Conservation (phyloP, 2,329 filamentous ascomycete genomes). For the Fusarium sp. region DNA sequence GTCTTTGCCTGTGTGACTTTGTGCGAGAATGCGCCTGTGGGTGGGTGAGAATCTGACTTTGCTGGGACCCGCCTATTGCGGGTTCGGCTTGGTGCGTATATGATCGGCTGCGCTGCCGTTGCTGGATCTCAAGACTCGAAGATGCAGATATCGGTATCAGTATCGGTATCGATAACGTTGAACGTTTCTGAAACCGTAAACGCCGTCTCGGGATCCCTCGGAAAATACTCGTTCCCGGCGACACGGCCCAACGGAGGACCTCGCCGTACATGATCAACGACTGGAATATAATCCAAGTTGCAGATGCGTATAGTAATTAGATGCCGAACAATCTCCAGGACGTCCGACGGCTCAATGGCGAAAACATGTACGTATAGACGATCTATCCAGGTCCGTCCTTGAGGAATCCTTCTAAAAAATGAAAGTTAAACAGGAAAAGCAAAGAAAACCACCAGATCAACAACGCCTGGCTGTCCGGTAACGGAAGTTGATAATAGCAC, state of each 20-base stretch:
- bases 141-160: constrained; percentile 16
- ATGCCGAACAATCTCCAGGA: constrained; percentile 44
- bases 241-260: constrained; percentile 39
- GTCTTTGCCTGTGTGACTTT: constrained; percentile 35
- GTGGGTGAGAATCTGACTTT: constrained; percentile 39
- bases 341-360: constrained; percentile 28
- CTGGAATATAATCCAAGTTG: constrained; percentile 27
- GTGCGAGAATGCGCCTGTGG: constrained; percentile 21
- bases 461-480: constrained; percentile 8
- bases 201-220: constrained; percentile 36
- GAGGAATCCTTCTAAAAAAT: constrained; percentile 14
- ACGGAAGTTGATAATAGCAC: constrained; percentile 13
- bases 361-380: constrained; percentile 11
- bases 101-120: constrained; percentile 35
- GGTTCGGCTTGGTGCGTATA: constrained; percentile 41
- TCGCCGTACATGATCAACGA: constrained; percentile 40
- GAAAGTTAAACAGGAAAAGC: constrained; percentile 11
- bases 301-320: constrained; percentile 30
- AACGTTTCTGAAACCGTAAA: constrained; percentile 15
- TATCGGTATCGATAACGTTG: constrained; percentile 32
- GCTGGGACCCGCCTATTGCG: constrained; percentile 44
- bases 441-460: constrained; percentile 2
- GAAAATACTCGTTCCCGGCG: constrained; percentile 23
- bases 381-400: constrained; percentile 16
- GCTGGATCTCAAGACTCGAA: constrained; percentile 15